Evolutionary conservation across 441 rosid genomes (phyloP), one percentile per base, ranked within the genome.

Genomic region (Flueggea neowawraea): DNA sequence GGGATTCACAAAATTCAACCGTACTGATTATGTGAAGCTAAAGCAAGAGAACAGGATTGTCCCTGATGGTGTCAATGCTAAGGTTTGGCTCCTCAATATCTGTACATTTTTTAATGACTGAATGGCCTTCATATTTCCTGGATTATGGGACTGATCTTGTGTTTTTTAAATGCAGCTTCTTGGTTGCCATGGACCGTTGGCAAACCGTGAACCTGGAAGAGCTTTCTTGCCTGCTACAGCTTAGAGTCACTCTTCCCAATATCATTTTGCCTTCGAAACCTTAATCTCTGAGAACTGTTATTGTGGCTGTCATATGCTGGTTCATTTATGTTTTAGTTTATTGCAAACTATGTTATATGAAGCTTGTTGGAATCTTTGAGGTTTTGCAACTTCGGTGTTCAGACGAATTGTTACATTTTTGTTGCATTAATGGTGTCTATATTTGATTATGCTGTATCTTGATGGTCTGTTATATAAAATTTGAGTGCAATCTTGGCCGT

Each of bases 51-150:
- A 84, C 63, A 76, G 84, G 57, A 85, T 90, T n/a, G 0, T 82
- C 10, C 73, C 94, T 0, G 98, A 92, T 78, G 98, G 98, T 66
- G 96, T 92, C 52, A 92, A 88, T 63, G 97, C 97, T 9, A 92
- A 92, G 97, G 98, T 92, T 56, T 55, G 61, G 12, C 10, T 16
- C 31, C 31, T 53, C 4, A 5, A 10, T 5, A 0, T 22, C 12
- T 51, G 8, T 12, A 12, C 16, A 16, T 54, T 22, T 22, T 22
- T 22, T 22, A 22, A 1, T 22, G 28, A 6, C 3, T 54, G 31
- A 11, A 14, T 8, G 11, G 12, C 14, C 2, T 54, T 16, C 12
- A 7, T 17, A 7, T 2, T 17, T 13, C 16, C 16, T 14, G 8
- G 54, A 13, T 51, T 6, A 54, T 12, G 4, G 0, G 11, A 16